These are phyloP conservation scores for Phytophthora pisi DNA, from an alignment of 352 stramenopile genomes.

Conservation along the genomic window DNA sequence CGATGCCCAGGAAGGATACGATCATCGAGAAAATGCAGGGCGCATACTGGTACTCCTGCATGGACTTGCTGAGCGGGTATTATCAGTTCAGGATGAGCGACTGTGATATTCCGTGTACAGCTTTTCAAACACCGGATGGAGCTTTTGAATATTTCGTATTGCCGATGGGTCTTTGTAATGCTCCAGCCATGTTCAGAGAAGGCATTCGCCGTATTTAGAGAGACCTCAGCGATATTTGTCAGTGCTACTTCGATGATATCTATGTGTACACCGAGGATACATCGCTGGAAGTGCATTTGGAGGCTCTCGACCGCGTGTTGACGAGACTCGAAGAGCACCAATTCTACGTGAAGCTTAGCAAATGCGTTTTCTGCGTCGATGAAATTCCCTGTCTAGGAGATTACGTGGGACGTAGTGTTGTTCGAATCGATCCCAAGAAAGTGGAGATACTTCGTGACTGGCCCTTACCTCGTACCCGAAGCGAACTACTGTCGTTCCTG, in stretches of 20 bases:
- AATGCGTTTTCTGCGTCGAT: slow-evolving; percentile 24
- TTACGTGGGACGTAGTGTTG: slow-evolving; percentile 22
- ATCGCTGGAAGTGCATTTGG: slow-evolving; percentile 6
- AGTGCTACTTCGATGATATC: slow-evolving; percentile 21
- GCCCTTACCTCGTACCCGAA: slow-evolving; percentile 16
- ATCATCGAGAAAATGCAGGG: slow-evolving; percentile 20
- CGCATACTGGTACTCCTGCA: slow-evolving; percentile 12
- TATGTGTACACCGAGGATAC: slow-evolving; percentile 17
- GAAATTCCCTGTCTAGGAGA: slow-evolving; percentile 33
- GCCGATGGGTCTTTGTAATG: slow-evolving; percentile 26
- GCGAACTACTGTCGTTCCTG: slow-evolving; percentile 15
- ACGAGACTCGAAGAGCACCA: slow-evolving; percentile 7
- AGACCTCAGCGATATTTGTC: slow-evolving; percentile 9
- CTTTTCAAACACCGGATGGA: slow-evolving; percentile 23
- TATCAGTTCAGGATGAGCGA: slow-evolving; percentile 34
- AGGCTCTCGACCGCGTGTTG: slow-evolving; percentile 19
- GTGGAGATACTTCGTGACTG: slow-evolving; percentile 15
- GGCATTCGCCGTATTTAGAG: slow-evolving; percentile 5
- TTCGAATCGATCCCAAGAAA: slow-evolving; percentile 30
- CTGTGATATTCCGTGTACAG: slow-evolving; percentile 22
- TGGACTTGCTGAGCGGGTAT: slow-evolving; percentile 28
- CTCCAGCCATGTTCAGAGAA: slow-evolving; percentile 19
- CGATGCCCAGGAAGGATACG: slow-evolving; percentile 25
- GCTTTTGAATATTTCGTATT: slow-evolving; percentile 28
- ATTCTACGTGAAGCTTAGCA: slow-evolving; percentile 31